Conservation (phyloP, 225 moss, liverwort and hornwort genomes). For the Physcomitrium patens region DNA sequence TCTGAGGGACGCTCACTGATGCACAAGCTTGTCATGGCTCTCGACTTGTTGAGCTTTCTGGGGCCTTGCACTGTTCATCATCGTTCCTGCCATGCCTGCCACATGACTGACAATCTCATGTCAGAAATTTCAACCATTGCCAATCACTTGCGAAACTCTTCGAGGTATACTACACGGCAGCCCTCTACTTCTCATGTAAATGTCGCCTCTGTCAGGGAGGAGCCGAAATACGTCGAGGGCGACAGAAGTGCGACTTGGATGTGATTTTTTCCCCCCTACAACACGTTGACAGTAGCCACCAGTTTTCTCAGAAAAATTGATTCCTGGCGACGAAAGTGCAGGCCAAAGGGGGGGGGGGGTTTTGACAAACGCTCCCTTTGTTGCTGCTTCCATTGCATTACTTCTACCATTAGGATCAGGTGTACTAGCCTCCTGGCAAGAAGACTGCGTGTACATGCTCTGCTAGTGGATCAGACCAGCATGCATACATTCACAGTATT, state of each 20-base stretch:
- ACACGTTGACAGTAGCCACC: not conserved
- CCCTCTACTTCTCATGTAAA: constrained; percentile 6
- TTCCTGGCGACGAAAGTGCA: no score
- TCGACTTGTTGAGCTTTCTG: not conserved
- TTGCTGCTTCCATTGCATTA: constrained; percentile 31
- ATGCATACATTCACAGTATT: no score
- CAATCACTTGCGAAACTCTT: constrained; percentile 1
- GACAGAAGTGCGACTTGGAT: constrained; percentile 16
- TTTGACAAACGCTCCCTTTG: constrained; percentile 21
- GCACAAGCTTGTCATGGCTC: not conserved
- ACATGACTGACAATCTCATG: constrained; percentile 9
- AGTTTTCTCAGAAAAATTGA: not conserved
- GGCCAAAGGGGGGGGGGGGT: not conserved
- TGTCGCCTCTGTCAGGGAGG: constrained; percentile 38
- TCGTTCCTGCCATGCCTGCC: not conserved
- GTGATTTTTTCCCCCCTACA: not conserved
- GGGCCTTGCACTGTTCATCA: not conserved
- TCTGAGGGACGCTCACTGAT: not conserved
- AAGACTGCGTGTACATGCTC: no score
- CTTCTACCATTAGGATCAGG: constrained; percentile 30
- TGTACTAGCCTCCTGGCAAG: constrained; percentile 1
- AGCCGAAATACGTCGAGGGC: constrained; percentile 4
- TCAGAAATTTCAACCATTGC: not conserved
- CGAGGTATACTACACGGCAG: constrained; percentile 9
- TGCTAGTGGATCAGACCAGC: no score